Base-by-base conservation (phyloP, 1,284 basidiomycete species). In the Microbotryomycetes sp. region DNA sequence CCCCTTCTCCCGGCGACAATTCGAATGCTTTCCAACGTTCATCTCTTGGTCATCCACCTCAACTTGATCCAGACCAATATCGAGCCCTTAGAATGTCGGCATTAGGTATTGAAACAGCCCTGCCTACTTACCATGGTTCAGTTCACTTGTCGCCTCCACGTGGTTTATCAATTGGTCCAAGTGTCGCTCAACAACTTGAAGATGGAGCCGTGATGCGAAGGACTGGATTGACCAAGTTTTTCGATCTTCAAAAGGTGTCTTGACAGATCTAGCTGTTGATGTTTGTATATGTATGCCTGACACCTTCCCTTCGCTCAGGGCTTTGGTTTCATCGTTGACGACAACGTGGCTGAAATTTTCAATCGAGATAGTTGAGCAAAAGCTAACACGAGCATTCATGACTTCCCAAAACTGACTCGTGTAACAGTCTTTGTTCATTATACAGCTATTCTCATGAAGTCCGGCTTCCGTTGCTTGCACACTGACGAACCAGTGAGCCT, bases 211-310 rank as follows among this genome's bases (percentile, higher is more conserved):
- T 42, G 9, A 9, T 42, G 36, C 36, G 48, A 14, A 23, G 61
- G 7, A 54, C 57, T 4, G 62, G 62, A 0, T 9, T 22, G 25
- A 60, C 57, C 50, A 66, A 66, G 30, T 66, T 66, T 54, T 66
- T 66, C 54, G 63, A 66, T 32, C 61, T 52, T 6, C 59, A 54
- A 42, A 66, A 63, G 62, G 65, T 66, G 7, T 14, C 50, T 14
- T 42, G n/a, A n/a, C n/a, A n/a, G n/a, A n/a, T n/a, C n/a, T n/a
- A n/a, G n/a, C n/a, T n/a, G n/a, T n/a, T n/a, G n/a, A n/a, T n/a
- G n/a, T n/a, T n/a, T n/a, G n/a, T n/a, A n/a, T n/a, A n/a, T n/a
- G n/a, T n/a, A n/a, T n/a, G n/a, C n/a, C n/a, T n/a, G n/a, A n/a
- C n/a, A n/a, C n/a, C n/a, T n/a, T n/a, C n/a, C n/a, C n/a, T n/a